Evolutionary conservation across 305 asterid species (phyloP), one percentile per base, ranked within the genome.

Genomic region (Nicotiana rustica): DNA sequence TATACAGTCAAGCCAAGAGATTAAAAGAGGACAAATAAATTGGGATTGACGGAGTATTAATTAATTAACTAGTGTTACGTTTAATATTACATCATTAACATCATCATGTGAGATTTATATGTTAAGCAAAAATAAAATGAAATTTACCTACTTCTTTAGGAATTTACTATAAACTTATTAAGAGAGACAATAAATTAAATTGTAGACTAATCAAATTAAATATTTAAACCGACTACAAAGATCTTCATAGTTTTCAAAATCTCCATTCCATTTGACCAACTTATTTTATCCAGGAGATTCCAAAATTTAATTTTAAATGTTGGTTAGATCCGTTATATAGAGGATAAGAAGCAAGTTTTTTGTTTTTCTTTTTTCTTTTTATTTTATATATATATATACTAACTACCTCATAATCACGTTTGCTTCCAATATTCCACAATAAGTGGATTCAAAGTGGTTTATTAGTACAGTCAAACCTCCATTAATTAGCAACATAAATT

Each of bases 201-300:
- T 25, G 0, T 52, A 52, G 1, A 29, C 29, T 67, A 33, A 33
- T 67, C 3, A 67, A 67, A 33, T 1, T 49, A 15, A 41, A 73
- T 7, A 25, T 2, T 47, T 49, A 25, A 75, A 75, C 79, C 65
- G 79, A 75, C 44, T 52, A 52, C 79, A 75, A 75, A 75, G 80
- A 52, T 76, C 66, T 76, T 76, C 80, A 15, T 29, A 55, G 66
- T 66, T 76, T 55, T 6, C 49, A 76, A 76, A 75, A 76, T 76
- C 66, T 76, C 29, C 4, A 75, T 75, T 75, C 31, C 65, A 29
- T 75, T 75, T 75, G 80, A 75, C 80, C 65, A 29, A 0, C 0
- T 52, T 29, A 44, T 70, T 75, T 29, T 1, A 52, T 0, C 10
- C 59, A 67, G 6, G 19, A 18, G 15, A 29, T 77, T 67, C 5